Conservation (phyloP, 2,329 filamentous ascomycete species). For the Nigrospora oryzae region DNA sequence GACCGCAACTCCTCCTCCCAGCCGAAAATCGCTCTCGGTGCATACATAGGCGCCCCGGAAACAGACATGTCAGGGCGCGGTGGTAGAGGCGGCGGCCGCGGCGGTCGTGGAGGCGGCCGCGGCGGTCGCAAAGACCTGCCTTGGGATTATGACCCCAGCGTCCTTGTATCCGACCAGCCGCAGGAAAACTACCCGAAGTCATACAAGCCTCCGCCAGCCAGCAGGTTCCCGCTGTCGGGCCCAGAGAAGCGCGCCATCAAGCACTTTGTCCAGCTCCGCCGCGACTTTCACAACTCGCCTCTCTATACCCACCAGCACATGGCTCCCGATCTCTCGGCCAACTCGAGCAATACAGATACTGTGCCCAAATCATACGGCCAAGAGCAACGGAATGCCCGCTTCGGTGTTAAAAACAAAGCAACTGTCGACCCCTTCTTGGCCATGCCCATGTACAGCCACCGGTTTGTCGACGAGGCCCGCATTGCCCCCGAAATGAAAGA, state of each 20-base stretch:
- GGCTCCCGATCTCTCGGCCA: slow-evolving; percentile 5
- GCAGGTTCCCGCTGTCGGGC: slow-evolving; percentile 26
- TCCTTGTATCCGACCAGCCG: slow-evolving; percentile 40
- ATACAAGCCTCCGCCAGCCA: slow-evolving; percentile 37
- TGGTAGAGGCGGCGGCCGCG: slow-evolving; percentile 36
- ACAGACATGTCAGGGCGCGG: slow-evolving; percentile 42
- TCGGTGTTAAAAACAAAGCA: slow-evolving; percentile 45
- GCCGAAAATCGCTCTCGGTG: too few relatives aligned
- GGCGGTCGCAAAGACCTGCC: slow-evolving; percentile 31
- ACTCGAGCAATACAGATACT: slow-evolving; percentile 24
- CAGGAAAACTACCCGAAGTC: slow-evolving; percentile 48
- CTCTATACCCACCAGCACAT: slow-evolving; percentile 48
- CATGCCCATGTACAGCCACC: slow-evolving; percentile 49
- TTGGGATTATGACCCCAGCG: slow-evolving; percentile 45
- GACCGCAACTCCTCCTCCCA: too few relatives aligned
- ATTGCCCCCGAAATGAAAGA: slow-evolving; percentile 44
- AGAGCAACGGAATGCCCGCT: slow-evolving; percentile 49
- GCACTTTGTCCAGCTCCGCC: slow-evolving; percentile 46
- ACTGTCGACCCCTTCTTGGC: slow-evolving; percentile 50
- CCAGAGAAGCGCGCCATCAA: slow-evolving; percentile 39
- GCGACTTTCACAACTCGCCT: slow-evolving; percentile 44
- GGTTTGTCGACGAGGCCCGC: slow-evolving; percentile 41
- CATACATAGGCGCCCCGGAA: too few relatives aligned
- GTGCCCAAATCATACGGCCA: slow-evolving; percentile 41
- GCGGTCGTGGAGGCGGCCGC: slow-evolving; percentile 38